Percentiles rank a stretch among this genome's conserved stretches.
These are phyloP conservation scores for Aspergillus niger DNA, from an alignment of 2,329 filamentous ascomycete genomes.

Conservation along the genomic window DNA sequence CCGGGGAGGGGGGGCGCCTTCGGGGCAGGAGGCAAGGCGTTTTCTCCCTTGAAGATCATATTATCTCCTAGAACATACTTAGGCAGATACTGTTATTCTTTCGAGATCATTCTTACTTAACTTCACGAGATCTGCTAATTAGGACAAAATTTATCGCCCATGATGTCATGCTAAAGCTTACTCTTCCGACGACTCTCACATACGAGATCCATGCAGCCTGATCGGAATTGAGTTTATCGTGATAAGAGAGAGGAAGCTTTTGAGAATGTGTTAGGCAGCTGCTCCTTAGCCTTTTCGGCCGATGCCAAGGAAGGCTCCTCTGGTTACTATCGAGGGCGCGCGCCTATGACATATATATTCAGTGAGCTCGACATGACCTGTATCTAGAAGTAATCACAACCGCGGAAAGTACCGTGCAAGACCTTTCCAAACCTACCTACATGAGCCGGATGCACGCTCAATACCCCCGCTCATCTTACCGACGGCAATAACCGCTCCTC, in stretches of 20 bases:
- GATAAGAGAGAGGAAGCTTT: not conserved
- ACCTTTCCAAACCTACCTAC: not conserved
- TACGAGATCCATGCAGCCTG: not conserved
- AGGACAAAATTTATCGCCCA: not conserved
- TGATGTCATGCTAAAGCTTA: not conserved
- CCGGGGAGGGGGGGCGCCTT: too few relatives aligned
- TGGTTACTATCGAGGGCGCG: not conserved
- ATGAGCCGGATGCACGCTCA: not conserved
- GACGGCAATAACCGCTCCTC: not conserved
- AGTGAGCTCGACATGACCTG: not conserved
- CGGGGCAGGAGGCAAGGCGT: not conserved
- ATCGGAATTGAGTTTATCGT: not conserved
- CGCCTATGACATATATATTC: not conserved
- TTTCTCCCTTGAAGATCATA: not conserved
- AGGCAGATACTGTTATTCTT: too few relatives aligned
- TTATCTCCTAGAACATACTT: not conserved
- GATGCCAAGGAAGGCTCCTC: not conserved
- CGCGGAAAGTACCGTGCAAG: not conserved
- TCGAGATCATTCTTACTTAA: too few relatives aligned
- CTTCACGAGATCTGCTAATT: not conserved
- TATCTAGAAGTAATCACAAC: not conserved
- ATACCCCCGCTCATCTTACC: not conserved
- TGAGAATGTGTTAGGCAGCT: not conserved
- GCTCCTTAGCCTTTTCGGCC: not conserved
- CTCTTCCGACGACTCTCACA: too few relatives aligned